phyloP scores from a whole-genome alignment of 2,329 filamentous ascomycete species.

The Aureobasidium pullulans region DNA sequence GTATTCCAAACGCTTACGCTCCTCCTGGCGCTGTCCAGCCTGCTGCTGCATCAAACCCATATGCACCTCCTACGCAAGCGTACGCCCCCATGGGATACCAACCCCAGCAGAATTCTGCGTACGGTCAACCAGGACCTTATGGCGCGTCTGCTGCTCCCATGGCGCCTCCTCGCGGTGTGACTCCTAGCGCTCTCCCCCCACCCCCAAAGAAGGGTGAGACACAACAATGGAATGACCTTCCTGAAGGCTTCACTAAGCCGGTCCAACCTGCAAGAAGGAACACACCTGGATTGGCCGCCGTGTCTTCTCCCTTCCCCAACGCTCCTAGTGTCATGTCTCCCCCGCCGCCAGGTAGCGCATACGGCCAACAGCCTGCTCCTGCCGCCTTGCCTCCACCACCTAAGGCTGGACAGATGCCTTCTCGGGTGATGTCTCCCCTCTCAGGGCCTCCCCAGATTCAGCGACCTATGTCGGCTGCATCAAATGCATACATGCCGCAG shows the following conservation, averaged over 20 bases:
- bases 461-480: slow-evolving; percentile 45
- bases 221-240: slow-evolving; percentile 90
- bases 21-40: slow-evolving; percentile 34
- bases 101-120: slow-evolving; percentile 17
- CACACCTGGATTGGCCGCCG: slow-evolving; percentile 62
- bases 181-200: slow-evolving; percentile 53
- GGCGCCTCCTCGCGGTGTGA: slow-evolving; percentile 57
- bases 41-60: slow-evolving; percentile 34
- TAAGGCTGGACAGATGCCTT: slow-evolving; percentile 64
- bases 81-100: slow-evolving; percentile 48
- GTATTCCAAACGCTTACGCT: slow-evolving; percentile 17
- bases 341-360: slow-evolving; percentile 51
- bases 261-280: slow-evolving; percentile 59
- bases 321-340: slow-evolving; percentile 46
- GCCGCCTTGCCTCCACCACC: slow-evolving; percentile 77
- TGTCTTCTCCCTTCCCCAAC: slow-evolving; percentile 68
- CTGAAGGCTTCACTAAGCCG: slow-evolving; percentile 65
- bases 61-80: slow-evolving; percentile 37
- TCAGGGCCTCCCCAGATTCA: slow-evolving; percentile 47
- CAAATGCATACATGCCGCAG: slow-evolving; percentile 58
- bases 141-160: slow-evolving; percentile 33
- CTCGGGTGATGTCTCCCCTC: slow-evolving; percentile 61
- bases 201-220: slow-evolving; percentile 64
- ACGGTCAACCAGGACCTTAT: slow-evolving; percentile 14
- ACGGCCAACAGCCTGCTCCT: slow-evolving; percentile 49